Evolutionary conservation across 176 grass and related monocot species (phyloP).

Genomic region (Carex cristatella): DNA sequence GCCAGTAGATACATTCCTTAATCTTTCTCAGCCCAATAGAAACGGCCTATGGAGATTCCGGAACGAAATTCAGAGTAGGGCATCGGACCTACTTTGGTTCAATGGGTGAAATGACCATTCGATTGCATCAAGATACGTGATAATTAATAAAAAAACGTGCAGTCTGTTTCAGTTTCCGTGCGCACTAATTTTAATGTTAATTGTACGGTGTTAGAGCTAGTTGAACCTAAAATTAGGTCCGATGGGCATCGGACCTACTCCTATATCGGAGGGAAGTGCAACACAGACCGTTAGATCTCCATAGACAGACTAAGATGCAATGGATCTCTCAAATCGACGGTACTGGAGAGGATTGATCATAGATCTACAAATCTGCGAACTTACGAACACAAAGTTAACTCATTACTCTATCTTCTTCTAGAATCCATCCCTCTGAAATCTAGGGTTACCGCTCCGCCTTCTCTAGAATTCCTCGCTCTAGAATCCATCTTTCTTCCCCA

Average conservation of each 20-base stretch:
- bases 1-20: background rate
- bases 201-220: too few species aligned
- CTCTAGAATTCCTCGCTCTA: slow-evolving; percentile 15
- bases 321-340: background rate
- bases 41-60: background rate
- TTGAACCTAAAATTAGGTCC: too few species aligned
- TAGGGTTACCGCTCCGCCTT: slow-evolving; percentile 15
- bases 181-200: too few species aligned
- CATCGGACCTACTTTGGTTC: too few species aligned
- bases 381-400: background rate
- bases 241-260: too few species aligned
- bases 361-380: background rate
- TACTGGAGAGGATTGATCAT: background rate
- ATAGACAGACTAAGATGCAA: background rate
- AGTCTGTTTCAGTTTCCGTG: too few species aligned
- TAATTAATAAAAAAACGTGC: too few species aligned
- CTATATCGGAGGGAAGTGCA: background rate
- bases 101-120: too few species aligned
- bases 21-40: background rate
- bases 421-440: slow-evolving; percentile 23
- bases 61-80: too few species aligned
- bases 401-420: slow-evolving; percentile 20
- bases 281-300: background rate
- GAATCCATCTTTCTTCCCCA: slow-evolving; percentile 9
- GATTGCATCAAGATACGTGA: too few species aligned